These are phyloP conservation scores for Saccharomycopsis sp. DNA, from an alignment of 805 yeast genomes.

Conservation along the genomic window DNA sequence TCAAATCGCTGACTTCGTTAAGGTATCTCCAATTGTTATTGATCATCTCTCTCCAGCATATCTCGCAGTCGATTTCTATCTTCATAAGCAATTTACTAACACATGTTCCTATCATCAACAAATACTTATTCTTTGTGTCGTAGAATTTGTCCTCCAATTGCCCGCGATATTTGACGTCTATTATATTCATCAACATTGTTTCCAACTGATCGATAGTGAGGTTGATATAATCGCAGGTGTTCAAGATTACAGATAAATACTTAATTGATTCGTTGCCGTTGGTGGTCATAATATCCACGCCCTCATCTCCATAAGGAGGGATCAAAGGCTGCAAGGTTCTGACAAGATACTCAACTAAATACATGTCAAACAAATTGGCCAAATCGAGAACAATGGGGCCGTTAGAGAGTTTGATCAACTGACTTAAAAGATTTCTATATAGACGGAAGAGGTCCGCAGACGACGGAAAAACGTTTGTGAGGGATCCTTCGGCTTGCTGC, in stretches of 20 bases:
- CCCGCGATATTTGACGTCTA: conserved; percentile 24
- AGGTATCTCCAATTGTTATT: conserved; percentile 68
- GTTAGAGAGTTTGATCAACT: conserved; percentile 51
- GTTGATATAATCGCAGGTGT: conserved; percentile 87
- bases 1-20: conserved; percentile 62
- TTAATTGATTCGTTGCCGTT: conserved; percentile 52
- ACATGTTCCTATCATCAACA: conserved; percentile 51
- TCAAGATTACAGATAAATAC: conserved; percentile 64
- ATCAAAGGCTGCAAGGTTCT: conserved; percentile 44
- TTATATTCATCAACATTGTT: conserved; percentile 33
- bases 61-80: conserved; percentile 52
- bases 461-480: conserved; percentile 70
- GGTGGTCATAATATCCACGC: conserved; percentile 23
- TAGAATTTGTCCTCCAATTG: conserved; percentile 46
- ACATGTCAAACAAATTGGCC: conserved; percentile 55
- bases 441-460: conserved; percentile 81
- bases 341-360: conserved; percentile 53
- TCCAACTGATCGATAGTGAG: conserved; percentile 73
- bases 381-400: conserved; percentile 40
- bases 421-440: conserved; percentile 67
- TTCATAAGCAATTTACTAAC: conserved; percentile 50
- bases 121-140: conserved; percentile 47
- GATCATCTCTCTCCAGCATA: conserved; percentile 78
- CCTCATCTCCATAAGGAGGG: conserved; percentile 34
- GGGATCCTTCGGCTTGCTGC: conserved; percentile 34